Percentiles rank a stretch among this genome's conserved stretches.
These are phyloP conservation scores for Leccinum aurantiacum DNA, from an alignment of 768 basidiomycete genomes.

Conservation along the genomic window DNA sequence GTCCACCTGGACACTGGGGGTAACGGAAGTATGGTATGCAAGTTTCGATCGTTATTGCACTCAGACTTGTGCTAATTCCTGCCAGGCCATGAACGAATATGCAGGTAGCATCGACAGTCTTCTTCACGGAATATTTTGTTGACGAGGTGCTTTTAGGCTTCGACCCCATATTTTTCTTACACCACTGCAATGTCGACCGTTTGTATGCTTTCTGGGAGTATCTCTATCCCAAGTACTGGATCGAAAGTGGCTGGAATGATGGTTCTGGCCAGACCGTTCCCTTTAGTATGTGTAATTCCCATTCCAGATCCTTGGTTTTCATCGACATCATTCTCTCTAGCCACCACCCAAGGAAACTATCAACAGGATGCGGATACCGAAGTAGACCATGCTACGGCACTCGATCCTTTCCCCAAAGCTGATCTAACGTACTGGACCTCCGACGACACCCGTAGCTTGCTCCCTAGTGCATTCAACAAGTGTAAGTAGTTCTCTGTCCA, in stretches of 20 bases:
- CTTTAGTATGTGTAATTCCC: conserved; percentile 11
- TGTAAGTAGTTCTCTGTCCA: not conserved
- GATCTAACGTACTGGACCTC: conserved; percentile 17
- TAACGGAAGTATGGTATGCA: conserved; percentile 18
- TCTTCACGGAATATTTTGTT: not conserved
- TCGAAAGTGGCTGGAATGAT: conserved; percentile 14
- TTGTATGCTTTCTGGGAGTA: conserved; percentile 26
- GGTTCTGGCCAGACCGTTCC: not conserved
- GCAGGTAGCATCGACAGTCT: conserved; percentile 11
- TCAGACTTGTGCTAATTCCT: not conserved
- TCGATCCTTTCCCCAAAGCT: conserved; percentile 17
- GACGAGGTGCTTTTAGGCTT: conserved; percentile 5
- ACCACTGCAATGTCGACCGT: conserved; percentile 23
- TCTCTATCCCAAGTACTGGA: conserved; percentile 22
- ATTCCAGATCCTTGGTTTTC: not conserved
- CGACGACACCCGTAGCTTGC: conserved; percentile 10
- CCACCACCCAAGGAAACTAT: conserved; percentile 3
- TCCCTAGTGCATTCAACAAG: not conserved
- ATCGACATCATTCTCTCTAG: conserved; percentile 1
- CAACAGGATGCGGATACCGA: not conserved
- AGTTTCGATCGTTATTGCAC: not conserved
- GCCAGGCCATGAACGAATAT: conserved; percentile 16
- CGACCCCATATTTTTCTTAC: conserved; percentile 22
- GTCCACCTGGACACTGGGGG: conserved; percentile 20
- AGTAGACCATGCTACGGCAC: conserved; percentile 3